phyloP scores from a whole-genome alignment of 495 filamentous ascomycete species.

The Neurospora sublineolata region DNA sequence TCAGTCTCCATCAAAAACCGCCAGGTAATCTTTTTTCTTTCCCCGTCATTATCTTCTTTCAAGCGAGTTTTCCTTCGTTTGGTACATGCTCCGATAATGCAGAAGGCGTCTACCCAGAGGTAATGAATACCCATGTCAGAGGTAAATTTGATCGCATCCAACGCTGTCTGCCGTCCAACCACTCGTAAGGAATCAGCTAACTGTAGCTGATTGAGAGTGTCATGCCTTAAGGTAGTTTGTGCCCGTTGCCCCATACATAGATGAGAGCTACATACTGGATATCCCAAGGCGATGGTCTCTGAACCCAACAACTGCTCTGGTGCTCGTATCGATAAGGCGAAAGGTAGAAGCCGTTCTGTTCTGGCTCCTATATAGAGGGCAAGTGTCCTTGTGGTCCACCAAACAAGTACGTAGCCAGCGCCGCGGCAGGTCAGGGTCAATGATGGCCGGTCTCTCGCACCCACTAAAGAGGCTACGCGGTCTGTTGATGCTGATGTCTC shows the following conservation, averaged over 20 bases:
- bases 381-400: neutral
- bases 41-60: no score
- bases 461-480: neutral
- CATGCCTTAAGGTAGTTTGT: neutral
- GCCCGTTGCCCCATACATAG: neutral
- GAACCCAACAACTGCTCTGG: neutral
- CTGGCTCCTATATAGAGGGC: neutral
- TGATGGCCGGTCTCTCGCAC: neutral
- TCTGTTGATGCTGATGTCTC: neutral
- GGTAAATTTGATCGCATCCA: neutral
- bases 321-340: neutral
- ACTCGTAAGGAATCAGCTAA: neutral
- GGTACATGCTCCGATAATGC: slow-evolving; percentile 4
- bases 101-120: slow-evolving; percentile 15
- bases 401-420: neutral
- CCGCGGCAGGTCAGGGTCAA: neutral
- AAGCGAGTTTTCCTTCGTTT: no score
- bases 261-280: neutral
- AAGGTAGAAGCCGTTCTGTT: neutral
- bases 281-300: neutral
- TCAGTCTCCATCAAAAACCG: no score
- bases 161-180: neutral
- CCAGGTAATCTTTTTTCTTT: no score
- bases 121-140: neutral
- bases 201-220: neutral